These are phyloP conservation scores for Lipomyces japonicus DNA, from an alignment of 805 yeast species.

Conservation along the genomic window DNA sequence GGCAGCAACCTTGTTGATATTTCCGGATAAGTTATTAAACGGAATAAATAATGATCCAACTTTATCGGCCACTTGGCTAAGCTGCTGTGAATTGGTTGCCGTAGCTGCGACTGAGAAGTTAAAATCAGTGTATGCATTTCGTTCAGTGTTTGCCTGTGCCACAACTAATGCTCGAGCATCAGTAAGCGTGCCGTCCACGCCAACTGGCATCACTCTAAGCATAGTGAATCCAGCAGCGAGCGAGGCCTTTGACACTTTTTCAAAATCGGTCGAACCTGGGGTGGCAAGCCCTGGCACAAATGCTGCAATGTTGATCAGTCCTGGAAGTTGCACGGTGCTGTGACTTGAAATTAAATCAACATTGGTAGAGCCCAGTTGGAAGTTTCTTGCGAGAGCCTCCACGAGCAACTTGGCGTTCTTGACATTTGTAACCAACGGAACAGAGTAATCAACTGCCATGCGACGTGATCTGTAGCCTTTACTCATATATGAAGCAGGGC, in stretches of 20 bases:
- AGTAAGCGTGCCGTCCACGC: constrained; percentile 58
- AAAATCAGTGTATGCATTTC: constrained; percentile 73
- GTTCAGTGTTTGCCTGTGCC: constrained; percentile 55
- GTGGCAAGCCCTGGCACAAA: constrained; percentile 65
- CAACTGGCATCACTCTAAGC: constrained; percentile 72
- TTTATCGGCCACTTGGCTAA: constrained; percentile 56
- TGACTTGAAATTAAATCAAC: constrained; percentile 91
- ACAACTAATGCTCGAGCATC: constrained; percentile 63
- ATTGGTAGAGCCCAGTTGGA: constrained; percentile 58
- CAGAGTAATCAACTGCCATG: constrained; percentile 98
- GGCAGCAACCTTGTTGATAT: constrained; percentile 61
- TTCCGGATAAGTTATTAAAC: constrained; percentile 62
- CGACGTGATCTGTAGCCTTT: constrained; percentile 98
- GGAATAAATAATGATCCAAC: constrained; percentile 83
- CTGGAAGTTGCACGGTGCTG: constrained; percentile 76
- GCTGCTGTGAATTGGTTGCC: constrained; percentile 58
- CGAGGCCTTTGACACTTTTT: constrained; percentile 63
- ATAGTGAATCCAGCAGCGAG: constrained; percentile 86
- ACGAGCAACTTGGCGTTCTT: constrained; percentile 93
- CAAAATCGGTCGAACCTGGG: constrained; percentile 54
- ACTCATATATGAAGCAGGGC: constrained; percentile 97
- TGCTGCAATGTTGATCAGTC: constrained; percentile 76
- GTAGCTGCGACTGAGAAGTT: constrained; percentile 81
- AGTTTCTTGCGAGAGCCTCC: constrained; percentile 70
- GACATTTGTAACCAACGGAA: constrained; percentile 95